Evolutionary conservation across 1,284 basidiomycete species (phyloP), one percentile per base, ranked within the genome.

Genomic region (Volvariella surrecta): DNA sequence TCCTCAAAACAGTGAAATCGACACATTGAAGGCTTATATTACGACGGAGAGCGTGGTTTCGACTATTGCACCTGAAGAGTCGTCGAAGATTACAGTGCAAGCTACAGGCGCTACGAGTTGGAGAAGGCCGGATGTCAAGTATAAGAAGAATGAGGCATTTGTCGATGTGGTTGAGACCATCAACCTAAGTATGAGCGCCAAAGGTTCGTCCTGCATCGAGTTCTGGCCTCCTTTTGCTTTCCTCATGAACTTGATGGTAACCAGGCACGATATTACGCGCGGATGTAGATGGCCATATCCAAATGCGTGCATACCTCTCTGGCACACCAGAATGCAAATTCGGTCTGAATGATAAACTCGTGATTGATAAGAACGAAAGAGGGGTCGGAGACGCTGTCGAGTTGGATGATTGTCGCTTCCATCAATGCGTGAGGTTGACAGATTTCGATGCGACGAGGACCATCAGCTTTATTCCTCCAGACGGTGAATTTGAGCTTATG

Each of bases 401-500:
- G 61, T 70, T 99, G 35, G 95, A 97, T 58, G 95, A 99, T 59
- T 98, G 95, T 62, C 89, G 91, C 49, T 99, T 99, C 71, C 96
- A 99, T 56, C 96, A 99, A 63, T 99, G 96, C 63, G 96, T 99
- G 32, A 81, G 91, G 47, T 68, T 99, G 32, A 85, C 87, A 52
- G 93, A 94, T 62, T 98, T 97, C 61, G 94, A 98, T 59, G 82
- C 87, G 11, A 87, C 84, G 49, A 75, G 95, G 34, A 91, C 88
- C 2, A 98, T 99, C 66, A 90, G 85, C 54, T 99, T 99, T 62
- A 85, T 99, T 39, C 96, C 96, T 1, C 96, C 96, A 1, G 96
- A 99, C 58, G 96, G 96, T 32, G 96, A 99, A 61, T 99, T 99
- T 57, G 96, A 99, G 63, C 72, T 99, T 32, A 99, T 99, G 96